A percentile compares a stretch with the other conserved stretches of the same genome.
Conservation (phyloP, 1,139 yeast species). For the Kodamaea suecica region DNA sequence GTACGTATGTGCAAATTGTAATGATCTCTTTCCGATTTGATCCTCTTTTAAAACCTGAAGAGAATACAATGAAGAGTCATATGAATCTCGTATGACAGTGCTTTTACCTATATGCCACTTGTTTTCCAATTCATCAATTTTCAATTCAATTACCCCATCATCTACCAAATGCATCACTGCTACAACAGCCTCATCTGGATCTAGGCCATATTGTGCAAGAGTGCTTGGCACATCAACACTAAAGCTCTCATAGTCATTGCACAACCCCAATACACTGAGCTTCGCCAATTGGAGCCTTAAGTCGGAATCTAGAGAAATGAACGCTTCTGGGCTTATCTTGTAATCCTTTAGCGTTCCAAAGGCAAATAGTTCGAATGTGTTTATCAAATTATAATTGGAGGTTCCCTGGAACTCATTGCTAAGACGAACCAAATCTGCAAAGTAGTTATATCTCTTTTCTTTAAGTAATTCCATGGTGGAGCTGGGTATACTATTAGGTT, state of each 20-base stretch:
- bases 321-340: slow-evolving; percentile 18
- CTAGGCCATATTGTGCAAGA: slow-evolving; percentile 23
- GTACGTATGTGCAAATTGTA: slow-evolving; percentile 16
- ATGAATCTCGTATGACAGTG: slow-evolving; percentile 29
- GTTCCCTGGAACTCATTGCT: not conserved
- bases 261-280: slow-evolving; percentile 26
- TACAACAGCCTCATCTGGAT: slow-evolving; percentile 17
- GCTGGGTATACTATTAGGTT: not conserved
- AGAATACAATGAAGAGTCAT: slow-evolving; percentile 20
- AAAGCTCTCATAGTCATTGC: slow-evolving; percentile 25
- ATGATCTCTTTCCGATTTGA: slow-evolving; percentile 22
- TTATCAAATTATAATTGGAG: slow-evolving; percentile 4
- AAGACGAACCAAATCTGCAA: slow-evolving; percentile 6
- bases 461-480: slow-evolving; percentile 4
- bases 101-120: slow-evolving; percentile 20
- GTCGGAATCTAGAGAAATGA: slow-evolving; percentile 13
- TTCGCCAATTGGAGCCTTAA: slow-evolving; percentile 24
- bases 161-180: slow-evolving; percentile 24
- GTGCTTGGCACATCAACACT: slow-evolving; percentile 13
- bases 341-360: slow-evolving; percentile 35
- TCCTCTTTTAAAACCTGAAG: slow-evolving; percentile 22
- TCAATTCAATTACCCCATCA: slow-evolving; percentile 23
- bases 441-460: slow-evolving; percentile 12
- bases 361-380: slow-evolving; percentile 37
- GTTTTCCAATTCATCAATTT: slow-evolving; percentile 27